Percentiles rank a stretch among this genome's conserved stretches.
Conservation (phyloP, 495 filamentous ascomycete genomes). For the Rhizodiscina lignyota region DNA sequence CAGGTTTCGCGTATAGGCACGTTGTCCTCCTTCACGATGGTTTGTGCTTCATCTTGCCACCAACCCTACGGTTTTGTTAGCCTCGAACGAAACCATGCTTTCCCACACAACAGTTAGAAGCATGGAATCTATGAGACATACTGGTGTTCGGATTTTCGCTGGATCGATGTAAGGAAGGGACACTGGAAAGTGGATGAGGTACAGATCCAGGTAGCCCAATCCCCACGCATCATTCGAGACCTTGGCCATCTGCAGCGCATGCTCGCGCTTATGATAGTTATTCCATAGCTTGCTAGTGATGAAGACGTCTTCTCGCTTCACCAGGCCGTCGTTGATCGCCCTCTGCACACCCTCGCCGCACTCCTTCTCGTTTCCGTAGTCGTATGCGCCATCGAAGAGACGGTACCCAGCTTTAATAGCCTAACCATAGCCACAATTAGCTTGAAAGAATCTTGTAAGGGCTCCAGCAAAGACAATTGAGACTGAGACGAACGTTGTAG, state of each 20-base stretch:
- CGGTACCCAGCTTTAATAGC: slow-evolving; percentile 38
- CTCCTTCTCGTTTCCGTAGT: slow-evolving; percentile 33
- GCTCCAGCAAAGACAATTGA: too few relatives aligned
- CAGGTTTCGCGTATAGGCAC: slow-evolving; percentile 78
- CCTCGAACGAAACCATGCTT: too few relatives aligned
- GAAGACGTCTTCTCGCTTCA: slow-evolving; percentile 44
- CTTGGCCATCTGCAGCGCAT: slow-evolving; percentile 39
- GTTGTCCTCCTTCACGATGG: slow-evolving; percentile 39
- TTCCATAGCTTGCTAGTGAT: slow-evolving; percentile 60
- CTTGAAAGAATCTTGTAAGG: background rate
- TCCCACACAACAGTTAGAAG: slow-evolving; percentile 2
- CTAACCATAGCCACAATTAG: slow-evolving; percentile 1
- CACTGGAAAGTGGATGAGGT: slow-evolving; percentile 48
- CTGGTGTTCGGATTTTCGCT: slow-evolving; percentile 51
- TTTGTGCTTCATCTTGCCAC: slow-evolving; percentile 46
- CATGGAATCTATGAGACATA: background rate
- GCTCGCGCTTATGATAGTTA: slow-evolving; percentile 45
- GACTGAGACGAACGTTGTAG: slow-evolving; percentile 10
- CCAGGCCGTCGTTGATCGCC: slow-evolving; percentile 36
- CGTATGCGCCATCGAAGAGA: slow-evolving; percentile 41
- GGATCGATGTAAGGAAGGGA: slow-evolving; percentile 25
- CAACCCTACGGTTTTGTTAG: too few relatives aligned
- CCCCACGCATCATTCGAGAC: slow-evolving; percentile 43
- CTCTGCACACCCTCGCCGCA: slow-evolving; percentile 26
- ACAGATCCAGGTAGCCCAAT: slow-evolving; percentile 53